Conservation (phyloP, 768 basidiomycete genomes). For the Tephrocybe sp. region DNA sequence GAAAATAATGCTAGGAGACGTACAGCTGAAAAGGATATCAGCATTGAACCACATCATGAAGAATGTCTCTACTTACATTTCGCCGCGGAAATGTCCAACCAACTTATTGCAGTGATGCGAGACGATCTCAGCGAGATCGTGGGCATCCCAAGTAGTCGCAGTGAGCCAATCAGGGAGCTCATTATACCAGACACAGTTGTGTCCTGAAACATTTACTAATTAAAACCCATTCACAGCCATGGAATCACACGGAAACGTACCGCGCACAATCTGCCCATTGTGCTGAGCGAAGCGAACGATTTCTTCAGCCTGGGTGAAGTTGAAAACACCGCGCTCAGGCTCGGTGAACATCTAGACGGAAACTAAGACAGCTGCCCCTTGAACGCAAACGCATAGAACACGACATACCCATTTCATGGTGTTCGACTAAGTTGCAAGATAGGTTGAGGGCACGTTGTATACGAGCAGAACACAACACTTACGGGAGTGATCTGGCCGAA, state of each 20-base stretch:
- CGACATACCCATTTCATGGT: conserved; percentile 53
- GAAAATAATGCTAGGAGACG: neutral
- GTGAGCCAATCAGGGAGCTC: conserved; percentile 52
- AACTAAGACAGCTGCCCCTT: neutral
- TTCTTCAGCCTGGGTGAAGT: conserved; percentile 40
- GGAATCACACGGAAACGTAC: conserved; percentile 10
- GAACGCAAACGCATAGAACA: no score
- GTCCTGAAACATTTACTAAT: conserved; percentile 48
- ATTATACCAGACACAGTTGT: conserved; percentile 50
- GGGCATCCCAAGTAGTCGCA: conserved; percentile 37
- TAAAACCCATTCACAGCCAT: conserved; percentile 1
- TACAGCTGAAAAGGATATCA: conserved; percentile 1
- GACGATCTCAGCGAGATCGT: conserved; percentile 41
- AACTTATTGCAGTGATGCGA: conserved; percentile 46
- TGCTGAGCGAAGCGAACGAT: conserved; percentile 41
- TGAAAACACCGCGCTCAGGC: conserved; percentile 43
- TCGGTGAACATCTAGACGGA: conserved; percentile 48
- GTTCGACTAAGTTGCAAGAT: conserved; percentile 26
- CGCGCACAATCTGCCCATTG: conserved; percentile 45
- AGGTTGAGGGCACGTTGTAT: no score
- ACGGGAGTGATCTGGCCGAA: conserved; percentile 50
- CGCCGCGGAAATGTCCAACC: conserved; percentile 50
- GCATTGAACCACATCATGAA: neutral
- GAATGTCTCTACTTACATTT: conserved; percentile 33
- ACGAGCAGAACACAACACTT: neutral